Percentiles rank a stretch among this genome's conserved stretches.
Conservation (phyloP, 2,329 filamentous ascomycete species). For the Zymoseptoria passerinii region DNA sequence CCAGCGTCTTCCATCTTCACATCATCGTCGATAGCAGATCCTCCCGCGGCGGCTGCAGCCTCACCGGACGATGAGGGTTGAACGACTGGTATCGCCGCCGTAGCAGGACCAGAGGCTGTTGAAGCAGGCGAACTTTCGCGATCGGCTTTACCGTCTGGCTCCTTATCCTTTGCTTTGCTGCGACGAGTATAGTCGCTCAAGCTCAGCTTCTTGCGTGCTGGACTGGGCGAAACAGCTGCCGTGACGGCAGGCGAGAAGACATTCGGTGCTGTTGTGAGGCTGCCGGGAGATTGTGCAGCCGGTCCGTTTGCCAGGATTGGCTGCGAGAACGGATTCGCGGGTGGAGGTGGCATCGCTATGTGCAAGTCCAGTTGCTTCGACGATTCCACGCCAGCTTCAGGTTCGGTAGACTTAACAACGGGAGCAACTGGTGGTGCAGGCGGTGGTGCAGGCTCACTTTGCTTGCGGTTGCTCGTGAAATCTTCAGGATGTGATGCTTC, state of each 20-base stretch:
- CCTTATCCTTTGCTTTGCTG: conserved; percentile 30
- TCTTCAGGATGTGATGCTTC: not conserved
- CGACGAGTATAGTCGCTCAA: conserved; percentile 44
- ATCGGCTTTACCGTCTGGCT: conserved; percentile 17
- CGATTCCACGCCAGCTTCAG: conserved; percentile 3
- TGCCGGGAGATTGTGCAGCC: conserved; percentile 15
- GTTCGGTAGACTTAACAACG: conserved; percentile 4
- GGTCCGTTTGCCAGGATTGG: conserved; percentile 5
- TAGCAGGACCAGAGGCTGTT: conserved; percentile 16
- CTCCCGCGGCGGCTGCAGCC: conserved; percentile 17
- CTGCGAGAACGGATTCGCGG: conserved; percentile 15
- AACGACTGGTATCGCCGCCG: conserved; percentile 14
- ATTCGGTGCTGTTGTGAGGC: conserved; percentile 3
- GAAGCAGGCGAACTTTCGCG: conserved; percentile 27
- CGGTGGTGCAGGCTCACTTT: conserved; percentile 2
- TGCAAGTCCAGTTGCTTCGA: conserved; percentile 23
- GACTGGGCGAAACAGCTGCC: conserved; percentile 35
- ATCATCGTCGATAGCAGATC: conserved; percentile 21
- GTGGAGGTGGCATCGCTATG: conserved; percentile 28
- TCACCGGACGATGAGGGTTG: conserved; percentile 20
- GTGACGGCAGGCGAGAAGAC: conserved; percentile 33
- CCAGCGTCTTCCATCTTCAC: conserved; percentile 23
- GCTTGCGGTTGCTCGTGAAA: conserved; percentile 2
- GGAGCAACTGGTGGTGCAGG: conserved; percentile 7
- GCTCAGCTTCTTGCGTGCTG: conserved; percentile 42